Evolutionary conservation across 179 eudicot genomes (phyloP), one percentile per base, ranked within the genome.

Genomic region (Gypsophila paniculata): DNA sequence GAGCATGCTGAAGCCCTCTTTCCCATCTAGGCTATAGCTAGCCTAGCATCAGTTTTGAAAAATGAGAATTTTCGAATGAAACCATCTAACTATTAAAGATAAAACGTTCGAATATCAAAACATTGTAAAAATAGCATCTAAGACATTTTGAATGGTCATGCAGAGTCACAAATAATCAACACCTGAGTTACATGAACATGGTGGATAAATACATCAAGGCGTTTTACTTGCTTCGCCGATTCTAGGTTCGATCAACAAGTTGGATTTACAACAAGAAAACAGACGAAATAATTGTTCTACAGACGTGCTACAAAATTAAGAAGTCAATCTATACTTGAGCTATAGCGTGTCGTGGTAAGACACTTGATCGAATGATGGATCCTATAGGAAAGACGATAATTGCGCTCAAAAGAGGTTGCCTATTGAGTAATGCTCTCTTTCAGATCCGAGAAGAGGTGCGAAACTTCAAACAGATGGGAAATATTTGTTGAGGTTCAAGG

Each of bases 401-500:
- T 68, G 26, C 58, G 54, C 52, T 69, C 4, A 63, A 22, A 46
- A 68, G 54, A 49, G 44, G 44, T 39, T 6, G 8, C 38, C 58
- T 61, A 18, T 64, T 38, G 14, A 53, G n/a, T 38, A 6, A 60
- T 14, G 12, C 48, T 65, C 2, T 51, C 22, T 26, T 44, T 14
- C 49, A n/a, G 13, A 19, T 10, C 39, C 11, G 18, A 29, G 17
- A 21, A n/a, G 19, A n/a, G 38, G 42, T 61, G 18, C 5, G 14
- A 14, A 52, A 44, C 39, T 51, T 81, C 82, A 92, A 14, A 90
- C 90, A 6, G 96, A 86, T 22, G 98, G 98, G 86, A 92, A 92
- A 68, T 86, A 92, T 77, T 88, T 89, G 93, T 92, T 90, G 78
- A 92, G 93, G 77, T 89, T 89, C 72, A 90, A 85, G 68, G 98